phyloP scores from a whole-genome alignment of 306 rosid genomes.

The Vigna unguiculata region DNA sequence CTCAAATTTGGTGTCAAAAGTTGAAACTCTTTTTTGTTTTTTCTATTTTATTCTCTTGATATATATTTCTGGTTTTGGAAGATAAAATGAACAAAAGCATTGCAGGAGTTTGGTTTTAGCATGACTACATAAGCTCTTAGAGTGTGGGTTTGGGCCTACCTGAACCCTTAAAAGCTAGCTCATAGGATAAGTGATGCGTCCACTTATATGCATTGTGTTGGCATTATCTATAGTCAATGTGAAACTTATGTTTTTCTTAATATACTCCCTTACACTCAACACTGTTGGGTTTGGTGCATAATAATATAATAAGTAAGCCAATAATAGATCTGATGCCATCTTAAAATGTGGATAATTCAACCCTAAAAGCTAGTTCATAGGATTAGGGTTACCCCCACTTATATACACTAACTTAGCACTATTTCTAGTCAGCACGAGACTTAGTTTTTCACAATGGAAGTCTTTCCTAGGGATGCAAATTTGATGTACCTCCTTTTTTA shows the following conservation, averaged over 20 bases:
- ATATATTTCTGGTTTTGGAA: neutral
- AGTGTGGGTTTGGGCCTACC: neutral
- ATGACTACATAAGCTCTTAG: neutral
- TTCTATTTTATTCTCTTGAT: neutral
- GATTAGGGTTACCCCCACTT: too few species aligned
- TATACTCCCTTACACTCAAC: too few species aligned
- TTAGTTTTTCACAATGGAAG: neutral
- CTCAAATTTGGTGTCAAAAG: slow-evolving; percentile 6
- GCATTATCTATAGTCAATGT: neutral
- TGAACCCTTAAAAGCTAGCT: neutral
- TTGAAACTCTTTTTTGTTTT: neutral
- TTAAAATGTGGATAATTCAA: too few species aligned
- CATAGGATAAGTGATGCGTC: neutral
- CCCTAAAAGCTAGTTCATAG: too few species aligned
- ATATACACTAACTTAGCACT: too few species aligned
- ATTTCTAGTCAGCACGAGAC: too few species aligned
- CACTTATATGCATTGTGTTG: neutral
- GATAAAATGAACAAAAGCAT: slow-evolving; percentile 10
- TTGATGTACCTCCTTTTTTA: slow-evolving; percentile 6
- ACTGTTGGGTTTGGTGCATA: too few species aligned
- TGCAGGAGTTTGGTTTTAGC: slow-evolving; percentile 23
- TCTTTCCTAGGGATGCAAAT: slow-evolving; percentile 23
- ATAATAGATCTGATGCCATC: too few species aligned
- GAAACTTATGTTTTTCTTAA: neutral
- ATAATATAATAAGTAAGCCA: too few species aligned